Conservation (phyloP, 2,329 filamentous ascomycete genomes). For the Stachybotrys echinatus region DNA sequence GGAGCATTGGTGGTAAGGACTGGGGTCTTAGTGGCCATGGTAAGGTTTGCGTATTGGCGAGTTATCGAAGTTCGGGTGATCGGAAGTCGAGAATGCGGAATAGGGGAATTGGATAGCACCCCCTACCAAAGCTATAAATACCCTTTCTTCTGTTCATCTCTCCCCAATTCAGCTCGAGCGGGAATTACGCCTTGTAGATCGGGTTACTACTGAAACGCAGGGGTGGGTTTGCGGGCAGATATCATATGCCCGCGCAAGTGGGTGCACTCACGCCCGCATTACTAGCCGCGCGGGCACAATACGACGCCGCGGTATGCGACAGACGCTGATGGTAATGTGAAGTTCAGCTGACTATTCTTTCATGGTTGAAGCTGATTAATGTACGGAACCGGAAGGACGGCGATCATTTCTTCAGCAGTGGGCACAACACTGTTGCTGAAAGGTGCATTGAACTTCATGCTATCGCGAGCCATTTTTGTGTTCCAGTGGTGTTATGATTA, state of each 20-base stretch:
- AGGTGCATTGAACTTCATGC: too few species aligned
- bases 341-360: too few species aligned
- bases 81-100: not conserved
- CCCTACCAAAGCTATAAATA: not conserved
- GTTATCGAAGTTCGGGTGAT: not conserved
- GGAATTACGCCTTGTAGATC: not conserved
- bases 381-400: too few species aligned
- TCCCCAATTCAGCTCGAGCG: not conserved
- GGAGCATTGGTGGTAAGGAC: constrained; percentile 35
- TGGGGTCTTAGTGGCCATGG: constrained; percentile 27
- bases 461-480: too few species aligned
- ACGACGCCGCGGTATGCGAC: too few species aligned
- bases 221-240: not conserved
- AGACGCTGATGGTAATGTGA: too few species aligned
- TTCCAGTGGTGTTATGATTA: too few species aligned
- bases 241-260: not conserved
- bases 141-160: not conserved
- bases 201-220: not conserved
- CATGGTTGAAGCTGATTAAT: too few species aligned
- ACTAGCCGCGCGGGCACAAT: too few species aligned
- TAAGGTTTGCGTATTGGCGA: constrained; percentile 2
- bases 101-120: not conserved
- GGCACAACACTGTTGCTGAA: too few species aligned
- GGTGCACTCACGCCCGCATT: too few species aligned
- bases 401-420: too few species aligned